Percentiles rank a stretch among this genome's conserved stretches.
Conservation (phyloP, 2,329 filamentous ascomycete species). For the Sporothrix brasiliensis region DNA sequence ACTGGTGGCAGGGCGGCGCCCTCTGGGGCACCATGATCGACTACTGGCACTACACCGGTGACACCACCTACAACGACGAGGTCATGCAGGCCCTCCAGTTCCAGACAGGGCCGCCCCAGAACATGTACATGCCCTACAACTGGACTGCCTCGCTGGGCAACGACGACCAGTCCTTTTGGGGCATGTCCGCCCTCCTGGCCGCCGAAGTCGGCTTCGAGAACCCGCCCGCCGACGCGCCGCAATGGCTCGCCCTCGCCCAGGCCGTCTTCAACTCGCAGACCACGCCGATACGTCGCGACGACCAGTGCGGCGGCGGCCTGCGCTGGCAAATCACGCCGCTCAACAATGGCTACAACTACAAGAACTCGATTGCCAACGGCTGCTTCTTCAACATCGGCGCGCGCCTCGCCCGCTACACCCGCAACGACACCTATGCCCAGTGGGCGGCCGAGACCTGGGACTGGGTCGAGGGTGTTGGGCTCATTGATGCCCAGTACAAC, state of each 20-base stretch:
- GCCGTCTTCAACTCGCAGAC: constrained; percentile 59
- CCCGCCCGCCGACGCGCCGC: constrained; percentile 46
- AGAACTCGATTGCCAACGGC: constrained; percentile 54
- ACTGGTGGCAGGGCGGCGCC: constrained; percentile 42
- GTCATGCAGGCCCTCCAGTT: constrained; percentile 51
- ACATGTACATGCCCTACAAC: constrained; percentile 55
- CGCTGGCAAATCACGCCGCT: constrained; percentile 68
- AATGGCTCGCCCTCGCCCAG: constrained; percentile 59
- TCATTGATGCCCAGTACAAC: constrained; percentile 59
- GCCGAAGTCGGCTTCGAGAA: constrained; percentile 58
- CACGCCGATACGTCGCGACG: constrained; percentile 54
- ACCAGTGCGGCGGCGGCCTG: constrained; percentile 63
- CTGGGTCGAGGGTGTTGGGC: constrained; percentile 55
- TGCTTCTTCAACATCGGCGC: constrained; percentile 57
- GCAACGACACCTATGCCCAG: constrained; percentile 58
- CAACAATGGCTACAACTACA: constrained; percentile 69
- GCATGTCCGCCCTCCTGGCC: constrained; percentile 58
- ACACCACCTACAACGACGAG: constrained; percentile 55
- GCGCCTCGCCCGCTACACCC: constrained; percentile 64
- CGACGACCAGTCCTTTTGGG: constrained; percentile 65
- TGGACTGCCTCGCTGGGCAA: constrained; percentile 53
- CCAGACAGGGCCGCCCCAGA: constrained; percentile 51
- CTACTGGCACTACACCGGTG: constrained; percentile 49
- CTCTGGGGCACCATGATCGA: constrained; percentile 45
- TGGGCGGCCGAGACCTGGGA: constrained; percentile 60